phyloP scores from a whole-genome alignment of 2,329 filamentous ascomycete species.

The Graphilbum fragrans region DNA sequence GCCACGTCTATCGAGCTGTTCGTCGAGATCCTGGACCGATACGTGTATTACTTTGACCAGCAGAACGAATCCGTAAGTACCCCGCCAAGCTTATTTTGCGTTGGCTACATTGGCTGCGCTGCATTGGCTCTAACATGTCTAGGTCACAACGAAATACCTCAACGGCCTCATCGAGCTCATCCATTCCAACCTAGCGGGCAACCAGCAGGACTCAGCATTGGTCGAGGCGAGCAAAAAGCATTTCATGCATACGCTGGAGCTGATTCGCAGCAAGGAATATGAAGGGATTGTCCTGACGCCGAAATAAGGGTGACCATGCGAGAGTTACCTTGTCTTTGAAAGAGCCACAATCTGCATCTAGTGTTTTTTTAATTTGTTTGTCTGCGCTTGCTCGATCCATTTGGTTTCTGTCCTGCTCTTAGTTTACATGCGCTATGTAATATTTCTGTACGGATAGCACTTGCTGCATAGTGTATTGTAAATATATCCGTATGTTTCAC shows the following conservation, averaged over 20 bases:
- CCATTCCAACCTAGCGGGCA: conserved; percentile 85
- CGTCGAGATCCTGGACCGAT: conserved; percentile 94
- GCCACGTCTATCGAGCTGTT: conserved; percentile 95
- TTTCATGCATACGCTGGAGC: conserved; percentile 88
- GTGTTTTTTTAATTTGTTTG: not conserved
- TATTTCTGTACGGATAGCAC: no score
- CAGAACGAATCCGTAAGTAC: conserved; percentile 77
- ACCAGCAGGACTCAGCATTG: conserved; percentile 66
- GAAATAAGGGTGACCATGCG: conserved; percentile 19
- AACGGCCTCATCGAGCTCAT: conserved; percentile 98
- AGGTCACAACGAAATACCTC: conserved; percentile 90
- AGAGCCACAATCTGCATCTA: conserved; percentile 2
- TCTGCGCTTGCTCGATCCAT: not conserved
- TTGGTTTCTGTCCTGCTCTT: not conserved
- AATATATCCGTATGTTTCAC: no score
- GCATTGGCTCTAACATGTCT: conserved; percentile 1
- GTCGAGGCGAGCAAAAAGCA: conserved; percentile 87
- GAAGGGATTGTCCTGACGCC: conserved; percentile 74
- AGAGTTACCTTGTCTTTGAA: not conserved
- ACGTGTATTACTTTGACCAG: conserved; percentile 99
- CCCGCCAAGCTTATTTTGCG: not conserved
- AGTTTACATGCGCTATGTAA: not conserved
- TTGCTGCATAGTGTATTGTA: no score
- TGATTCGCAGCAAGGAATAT: conserved; percentile 83
- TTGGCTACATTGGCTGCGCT: not conserved